Percentiles rank a stretch among this genome's conserved stretches.
phyloP scores from a whole-genome alignment of 257 asterid genomes.

The Osmanthus fragrans region DNA sequence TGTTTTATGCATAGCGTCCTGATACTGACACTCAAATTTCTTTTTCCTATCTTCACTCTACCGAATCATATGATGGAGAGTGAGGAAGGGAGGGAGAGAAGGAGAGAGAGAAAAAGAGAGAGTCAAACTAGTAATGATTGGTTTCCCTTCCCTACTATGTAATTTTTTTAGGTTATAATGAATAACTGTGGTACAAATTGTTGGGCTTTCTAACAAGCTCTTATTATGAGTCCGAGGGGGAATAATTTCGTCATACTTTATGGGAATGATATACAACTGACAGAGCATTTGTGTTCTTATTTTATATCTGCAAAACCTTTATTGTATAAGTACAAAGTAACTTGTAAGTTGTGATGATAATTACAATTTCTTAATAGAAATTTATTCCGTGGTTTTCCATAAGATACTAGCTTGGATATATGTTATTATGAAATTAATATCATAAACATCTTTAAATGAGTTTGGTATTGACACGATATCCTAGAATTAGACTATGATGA shows the following conservation, averaged over 20 bases:
- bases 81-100: not conserved
- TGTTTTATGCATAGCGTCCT: not conserved
- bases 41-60: not conserved
- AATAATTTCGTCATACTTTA: not conserved
- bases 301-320: not conserved
- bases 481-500: not conserved
- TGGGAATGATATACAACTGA: not conserved
- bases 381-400: slow-evolving; percentile 8
- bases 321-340: not conserved
- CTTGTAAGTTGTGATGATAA: not conserved
- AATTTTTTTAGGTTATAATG: not conserved
- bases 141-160: not conserved
- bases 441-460: not conserved
- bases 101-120: no score
- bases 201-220: not conserved
- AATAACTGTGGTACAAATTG: not conserved
- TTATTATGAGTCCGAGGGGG: not conserved
- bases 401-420: slow-evolving; percentile 1
- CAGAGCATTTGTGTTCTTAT: not conserved
- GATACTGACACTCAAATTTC: not conserved
- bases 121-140: no score
- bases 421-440: not conserved
- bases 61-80: not conserved
- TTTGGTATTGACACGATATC: not conserved
- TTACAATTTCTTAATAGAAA: not conserved